A percentile compares a stretch with the other conserved stretches of the same genome.
Conservation (phyloP, 2,329 filamentous ascomycete species). For the Peltaster fructicola region DNA sequence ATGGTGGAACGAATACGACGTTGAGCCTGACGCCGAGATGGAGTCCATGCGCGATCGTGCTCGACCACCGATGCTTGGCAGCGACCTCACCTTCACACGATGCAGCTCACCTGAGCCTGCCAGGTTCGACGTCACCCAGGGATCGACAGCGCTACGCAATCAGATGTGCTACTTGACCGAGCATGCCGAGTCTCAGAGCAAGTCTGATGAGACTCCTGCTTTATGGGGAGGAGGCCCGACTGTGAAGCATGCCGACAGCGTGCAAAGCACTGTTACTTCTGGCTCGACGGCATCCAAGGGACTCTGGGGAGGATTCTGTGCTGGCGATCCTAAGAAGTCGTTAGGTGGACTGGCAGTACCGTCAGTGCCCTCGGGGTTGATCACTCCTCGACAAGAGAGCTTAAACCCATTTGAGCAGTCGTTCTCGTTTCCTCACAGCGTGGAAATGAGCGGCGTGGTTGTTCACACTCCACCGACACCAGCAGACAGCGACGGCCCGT, state of each 20-base stretch:
- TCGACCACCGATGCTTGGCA: conserved; percentile 73
- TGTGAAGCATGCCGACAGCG: conserved; percentile 6
- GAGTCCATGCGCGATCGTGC: conserved; percentile 40
- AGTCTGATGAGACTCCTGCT: conserved; percentile 21
- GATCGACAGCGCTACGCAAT: conserved; percentile 30
- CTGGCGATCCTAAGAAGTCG: conserved; percentile 20
- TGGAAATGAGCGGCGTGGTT: conserved; percentile 11
- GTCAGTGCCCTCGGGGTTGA: conserved; percentile 29
- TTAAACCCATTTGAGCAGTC: conserved; percentile 25
- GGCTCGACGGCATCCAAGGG: conserved; percentile 26
- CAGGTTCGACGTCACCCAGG: conserved; percentile 62
- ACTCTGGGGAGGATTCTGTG: conserved; percentile 62
- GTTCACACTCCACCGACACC: conserved; percentile 11
- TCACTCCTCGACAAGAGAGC: conserved; percentile 27
- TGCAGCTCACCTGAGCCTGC: conserved; percentile 73
- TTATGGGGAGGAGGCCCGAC: no score
- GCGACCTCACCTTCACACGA: conserved; percentile 60
- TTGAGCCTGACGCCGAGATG: conserved; percentile 24
- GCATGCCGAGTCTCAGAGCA: conserved; percentile 30
- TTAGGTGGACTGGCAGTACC: conserved; percentile 21
- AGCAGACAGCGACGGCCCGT: background rate
- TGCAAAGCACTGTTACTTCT: conserved; percentile 6
- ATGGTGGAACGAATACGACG: conserved; percentile 18
- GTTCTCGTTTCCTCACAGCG: conserved; percentile 11
- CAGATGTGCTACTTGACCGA: conserved; percentile 34